Percentiles rank a stretch among this genome's conserved stretches.
Evolutionary conservation across 2,329 filamentous ascomycete genomes (phyloP).

Genomic region (Nectriaceae sp.): DNA sequence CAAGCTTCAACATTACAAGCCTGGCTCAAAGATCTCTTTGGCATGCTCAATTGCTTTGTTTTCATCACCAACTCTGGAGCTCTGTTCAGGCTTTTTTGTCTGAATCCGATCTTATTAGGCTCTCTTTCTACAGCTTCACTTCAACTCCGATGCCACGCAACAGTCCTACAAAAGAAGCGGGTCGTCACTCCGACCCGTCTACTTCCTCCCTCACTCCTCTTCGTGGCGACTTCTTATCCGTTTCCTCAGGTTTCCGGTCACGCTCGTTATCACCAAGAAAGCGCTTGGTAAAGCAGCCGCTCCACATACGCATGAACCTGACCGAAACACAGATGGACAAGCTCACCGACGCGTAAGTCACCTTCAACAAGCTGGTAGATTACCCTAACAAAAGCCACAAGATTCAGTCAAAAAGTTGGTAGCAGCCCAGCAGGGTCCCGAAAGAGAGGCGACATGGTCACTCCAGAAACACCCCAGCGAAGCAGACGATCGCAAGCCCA

Average conservation of each 20-base stretch:
- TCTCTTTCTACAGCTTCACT: no score
- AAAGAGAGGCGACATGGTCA: slow-evolving; percentile 16
- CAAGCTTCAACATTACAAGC: no score
- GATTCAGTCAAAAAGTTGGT: slow-evolving; percentile 36
- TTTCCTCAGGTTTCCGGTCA: slow-evolving; percentile 32
- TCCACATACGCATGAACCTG: slow-evolving; percentile 50
- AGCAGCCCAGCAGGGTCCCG: slow-evolving; percentile 25
- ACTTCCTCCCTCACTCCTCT: slow-evolving; percentile 31
- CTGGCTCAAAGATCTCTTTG: no score
- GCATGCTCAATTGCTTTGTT: no score
- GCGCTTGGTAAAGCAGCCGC: slow-evolving; percentile 36
- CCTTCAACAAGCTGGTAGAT: neutral
- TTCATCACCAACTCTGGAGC: no score
- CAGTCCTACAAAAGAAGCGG: slow-evolving; percentile 15
- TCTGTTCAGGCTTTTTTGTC: no score
- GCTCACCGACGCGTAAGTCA: slow-evolving; percentile 46
- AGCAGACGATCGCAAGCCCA: slow-evolving; percentile 11
- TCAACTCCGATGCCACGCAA: slow-evolving; percentile 18
- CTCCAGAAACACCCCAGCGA: slow-evolving; percentile 21
- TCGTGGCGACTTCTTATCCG: slow-evolving; percentile 40
- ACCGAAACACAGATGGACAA: slow-evolving; percentile 52
- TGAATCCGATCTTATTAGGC: no score
- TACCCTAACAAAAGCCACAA: slow-evolving; percentile 15
- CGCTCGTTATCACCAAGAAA: slow-evolving; percentile 39
- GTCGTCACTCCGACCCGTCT: slow-evolving; percentile 26